Base-by-base conservation (phyloP, 2,329 filamentous ascomycete species). In the Knufia petricola region DNA sequence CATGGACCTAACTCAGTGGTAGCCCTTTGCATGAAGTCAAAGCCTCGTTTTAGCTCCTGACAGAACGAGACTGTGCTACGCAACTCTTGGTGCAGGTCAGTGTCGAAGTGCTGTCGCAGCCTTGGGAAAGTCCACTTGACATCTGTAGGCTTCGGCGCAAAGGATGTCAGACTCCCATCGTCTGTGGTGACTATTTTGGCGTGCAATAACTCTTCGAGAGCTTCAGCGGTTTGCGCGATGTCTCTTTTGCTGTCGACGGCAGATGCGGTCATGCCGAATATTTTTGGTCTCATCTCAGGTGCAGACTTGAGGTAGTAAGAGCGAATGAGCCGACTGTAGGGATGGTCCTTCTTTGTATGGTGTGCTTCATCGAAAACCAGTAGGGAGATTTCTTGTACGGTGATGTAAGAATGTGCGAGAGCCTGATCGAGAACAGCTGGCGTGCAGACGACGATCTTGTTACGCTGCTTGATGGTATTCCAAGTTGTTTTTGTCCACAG, bases 261-360 rank as follows among this genome's bases (percentile, higher is more conserved):
- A 0, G 92, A 96, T 6, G 92, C 92, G 1, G 92, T 98, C 90
- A 96, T 95, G 21, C 90, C 90, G 56, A 98, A 85, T 17, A 98
- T 81, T 31, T 82, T 83, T 3, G 92, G 92, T 3, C 80, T 74
- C 0, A 63, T 54, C 1, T 72, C 66, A 1, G 63, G 57, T 24
- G 73, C 69, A 42, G 50, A 54, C 2, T 73, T 66, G 1, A 79
- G 55, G 60, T 95, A 96, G 57, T 86, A 88, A 50, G 94, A 84
- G 58, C 85, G 88, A 66, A 98, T 86, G 50, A 98, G 92, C 23
- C 74, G 76, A 17, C 90, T 87, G 61, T 95, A 98, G 0, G 87
- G 77, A 60, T 98, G 92, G 45, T 88, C 85, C 63, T 90, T 94
- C 67, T 98, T 98, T 0, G 90, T 81, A 61, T 96, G 92, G 60